Conservation (phyloP, 2,329 filamentous ascomycete species). For the Colletotrichum chrysophilum region DNA sequence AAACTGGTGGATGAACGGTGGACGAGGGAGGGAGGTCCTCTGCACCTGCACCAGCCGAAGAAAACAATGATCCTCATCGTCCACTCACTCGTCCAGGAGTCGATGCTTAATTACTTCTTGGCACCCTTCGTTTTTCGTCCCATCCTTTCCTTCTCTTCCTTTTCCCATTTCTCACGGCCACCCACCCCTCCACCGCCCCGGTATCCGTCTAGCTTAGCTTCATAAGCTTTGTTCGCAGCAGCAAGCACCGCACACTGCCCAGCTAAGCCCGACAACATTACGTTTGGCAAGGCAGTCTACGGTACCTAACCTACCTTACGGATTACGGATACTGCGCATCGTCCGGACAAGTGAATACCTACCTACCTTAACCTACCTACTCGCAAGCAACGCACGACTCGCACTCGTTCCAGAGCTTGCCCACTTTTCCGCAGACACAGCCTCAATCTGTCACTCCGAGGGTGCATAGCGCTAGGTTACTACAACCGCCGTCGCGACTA, state of each 20-base stretch:
- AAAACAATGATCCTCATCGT: neutral
- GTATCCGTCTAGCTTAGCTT: neutral
- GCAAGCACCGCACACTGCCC: neutral
- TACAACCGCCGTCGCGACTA: conserved; percentile 7
- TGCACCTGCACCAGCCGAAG: neutral
- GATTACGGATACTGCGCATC: neutral
- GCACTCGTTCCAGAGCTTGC: neutral
- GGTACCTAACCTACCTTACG: neutral
- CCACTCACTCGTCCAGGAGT: neutral
- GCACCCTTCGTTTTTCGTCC: neutral
- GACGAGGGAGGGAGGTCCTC: neutral
- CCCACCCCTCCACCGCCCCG: neutral
- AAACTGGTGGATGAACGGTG: neutral
- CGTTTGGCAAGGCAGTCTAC: neutral
- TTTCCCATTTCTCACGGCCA: neutral
- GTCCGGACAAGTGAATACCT: neutral
- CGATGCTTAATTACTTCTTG: neutral
- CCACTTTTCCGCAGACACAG: conserved; percentile 15
- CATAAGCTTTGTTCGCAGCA: neutral
- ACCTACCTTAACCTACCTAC: neutral
- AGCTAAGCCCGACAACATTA: neutral
- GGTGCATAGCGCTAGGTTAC: conserved; percentile 4
- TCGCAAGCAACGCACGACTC: conserved; percentile 8
- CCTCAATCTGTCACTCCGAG: conserved; percentile 1
- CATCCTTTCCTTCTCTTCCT: neutral